phyloP scores from a whole-genome alignment of 352 stramenopile genomes.

The Lagenidium giganteum region DNA sequence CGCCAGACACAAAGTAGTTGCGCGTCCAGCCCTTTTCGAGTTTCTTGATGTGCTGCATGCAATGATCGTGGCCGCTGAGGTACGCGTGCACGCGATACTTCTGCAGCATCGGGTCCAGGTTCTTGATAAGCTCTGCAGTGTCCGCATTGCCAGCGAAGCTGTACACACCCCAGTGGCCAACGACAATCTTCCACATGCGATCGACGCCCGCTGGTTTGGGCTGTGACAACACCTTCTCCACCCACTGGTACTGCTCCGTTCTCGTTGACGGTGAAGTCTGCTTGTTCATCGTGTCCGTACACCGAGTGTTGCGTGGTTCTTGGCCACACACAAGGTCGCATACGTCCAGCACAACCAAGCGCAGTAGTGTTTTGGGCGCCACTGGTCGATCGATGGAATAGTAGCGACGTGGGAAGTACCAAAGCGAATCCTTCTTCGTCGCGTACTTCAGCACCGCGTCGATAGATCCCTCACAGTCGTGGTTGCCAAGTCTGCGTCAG shows the following conservation, averaged over 20 bases:
- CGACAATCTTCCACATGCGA: slow-evolving; percentile 81
- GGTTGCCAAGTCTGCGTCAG: slow-evolving; percentile 78
- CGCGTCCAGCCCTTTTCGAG: slow-evolving; percentile 33
- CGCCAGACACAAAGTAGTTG: slow-evolving; percentile 81
- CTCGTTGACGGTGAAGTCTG: slow-evolving; percentile 60
- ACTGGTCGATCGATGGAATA: slow-evolving; percentile 77
- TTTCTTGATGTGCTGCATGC: slow-evolving; percentile 74
- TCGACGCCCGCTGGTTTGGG: slow-evolving; percentile 59
- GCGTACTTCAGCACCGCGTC: slow-evolving; percentile 80
- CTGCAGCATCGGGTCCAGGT: slow-evolving; percentile 63
- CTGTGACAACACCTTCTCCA: slow-evolving; percentile 53
- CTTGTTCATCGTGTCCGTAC: slow-evolving; percentile 70
- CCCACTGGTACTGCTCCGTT: slow-evolving; percentile 71
- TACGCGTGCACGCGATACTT: slow-evolving; percentile 85
- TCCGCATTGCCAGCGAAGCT: slow-evolving; percentile 80
- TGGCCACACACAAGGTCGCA: slow-evolving; percentile 82
- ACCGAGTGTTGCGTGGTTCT: slow-evolving; percentile 71
- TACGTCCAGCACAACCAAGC: slow-evolving; percentile 73
- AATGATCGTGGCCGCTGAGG: slow-evolving; percentile 86
- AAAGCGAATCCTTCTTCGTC: slow-evolving; percentile 54
- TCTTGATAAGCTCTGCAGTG: slow-evolving; percentile 69
- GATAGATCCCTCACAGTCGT: slow-evolving; percentile 84
- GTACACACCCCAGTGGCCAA: slow-evolving; percentile 83
- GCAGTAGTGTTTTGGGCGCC: slow-evolving; percentile 72
- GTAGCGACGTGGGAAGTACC: slow-evolving; percentile 77